Evolutionary conservation across 805 yeast species (phyloP).

Genomic region (Candida golubevii): DNA sequence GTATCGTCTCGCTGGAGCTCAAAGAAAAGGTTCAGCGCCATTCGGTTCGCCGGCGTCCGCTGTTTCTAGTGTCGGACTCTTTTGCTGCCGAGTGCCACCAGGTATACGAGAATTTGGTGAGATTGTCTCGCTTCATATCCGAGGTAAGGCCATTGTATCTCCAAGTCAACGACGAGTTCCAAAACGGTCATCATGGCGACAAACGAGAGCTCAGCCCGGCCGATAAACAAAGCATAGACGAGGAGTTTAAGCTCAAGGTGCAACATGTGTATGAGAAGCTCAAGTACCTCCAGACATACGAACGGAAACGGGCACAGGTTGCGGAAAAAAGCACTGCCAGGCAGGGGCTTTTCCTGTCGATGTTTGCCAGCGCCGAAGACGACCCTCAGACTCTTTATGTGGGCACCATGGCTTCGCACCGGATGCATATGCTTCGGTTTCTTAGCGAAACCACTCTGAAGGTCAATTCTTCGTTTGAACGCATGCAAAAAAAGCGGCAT

Average conservation of each 20-base stretch:
- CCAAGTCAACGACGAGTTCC: conserved; percentile 19
- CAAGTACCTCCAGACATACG: conserved; percentile 48
- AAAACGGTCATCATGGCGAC: conserved; percentile 1
- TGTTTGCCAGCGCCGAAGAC: conserved; percentile 31
- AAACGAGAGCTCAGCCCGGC: conserved; percentile 31
- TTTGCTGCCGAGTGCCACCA: conserved; percentile 38
- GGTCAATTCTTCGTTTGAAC: conserved; percentile 43
- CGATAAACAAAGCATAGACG: conserved; percentile 54
- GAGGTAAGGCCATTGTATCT: conserved; percentile 35
- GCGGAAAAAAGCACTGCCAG: conserved; percentile 10
- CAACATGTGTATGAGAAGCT: conserved; percentile 50
- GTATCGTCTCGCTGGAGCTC: conserved; percentile 38
- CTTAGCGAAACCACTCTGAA: conserved; percentile 41
- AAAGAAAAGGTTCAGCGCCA: conserved; percentile 2
- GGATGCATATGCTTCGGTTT: conserved; percentile 48
- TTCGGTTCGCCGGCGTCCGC: neutral
- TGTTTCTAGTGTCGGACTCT: conserved; percentile 28
- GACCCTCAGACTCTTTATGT: conserved; percentile 28
- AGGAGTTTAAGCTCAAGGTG: conserved; percentile 48
- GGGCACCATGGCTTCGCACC: conserved; percentile 37
- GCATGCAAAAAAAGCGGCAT: conserved; percentile 47
- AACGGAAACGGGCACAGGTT: conserved; percentile 37
- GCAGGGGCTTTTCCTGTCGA: conserved; percentile 15
- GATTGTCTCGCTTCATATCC: conserved; percentile 29
- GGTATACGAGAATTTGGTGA: conserved; percentile 29